Conservation (phyloP, 331 rosid species). For the Dryas integrifolia region DNA sequence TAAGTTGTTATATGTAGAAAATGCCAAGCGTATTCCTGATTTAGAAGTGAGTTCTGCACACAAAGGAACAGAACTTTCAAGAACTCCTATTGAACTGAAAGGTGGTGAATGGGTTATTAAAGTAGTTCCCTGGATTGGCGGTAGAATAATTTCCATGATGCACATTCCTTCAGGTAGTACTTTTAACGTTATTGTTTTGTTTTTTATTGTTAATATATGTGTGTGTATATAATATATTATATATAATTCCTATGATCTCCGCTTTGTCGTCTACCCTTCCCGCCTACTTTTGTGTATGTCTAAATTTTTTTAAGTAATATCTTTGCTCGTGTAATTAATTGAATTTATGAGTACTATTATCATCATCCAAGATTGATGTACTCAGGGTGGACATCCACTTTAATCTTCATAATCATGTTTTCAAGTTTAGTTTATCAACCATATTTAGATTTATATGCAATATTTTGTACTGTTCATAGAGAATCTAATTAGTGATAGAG, state of each 20-base stretch:
- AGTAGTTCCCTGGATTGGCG: constrained; percentile 93
- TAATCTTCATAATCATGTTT: too few species aligned
- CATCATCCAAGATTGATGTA: background rate
- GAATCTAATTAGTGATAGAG: too few species aligned
- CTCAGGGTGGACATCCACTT: background rate
- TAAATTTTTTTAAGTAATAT: background rate
- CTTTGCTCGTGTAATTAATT: background rate
- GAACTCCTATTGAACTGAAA: constrained; percentile 73
- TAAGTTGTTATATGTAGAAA: constrained; percentile 44
- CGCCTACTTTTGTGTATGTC: background rate
- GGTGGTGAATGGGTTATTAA: constrained; percentile 65
- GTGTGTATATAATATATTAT: background rate
- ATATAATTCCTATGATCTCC: background rate
- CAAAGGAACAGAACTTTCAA: constrained; percentile 59
- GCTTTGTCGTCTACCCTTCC: background rate
- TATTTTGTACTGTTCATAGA: too few species aligned
- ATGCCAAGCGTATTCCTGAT: constrained; percentile 64
- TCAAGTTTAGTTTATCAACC: too few species aligned
- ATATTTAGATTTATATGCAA: too few species aligned
- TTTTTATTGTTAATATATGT: background rate
- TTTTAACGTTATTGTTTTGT: constrained; percentile 10
- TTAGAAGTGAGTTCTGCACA: constrained; percentile 56
- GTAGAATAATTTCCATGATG: constrained; percentile 84
- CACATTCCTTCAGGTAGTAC: constrained; percentile 81
- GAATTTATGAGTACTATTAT: background rate